Evolutionary conservation across 2,329 filamentous ascomycete genomes (phyloP), one percentile per base, ranked within the genome.

Genomic region (Tolypocladium guangdongense): DNA sequence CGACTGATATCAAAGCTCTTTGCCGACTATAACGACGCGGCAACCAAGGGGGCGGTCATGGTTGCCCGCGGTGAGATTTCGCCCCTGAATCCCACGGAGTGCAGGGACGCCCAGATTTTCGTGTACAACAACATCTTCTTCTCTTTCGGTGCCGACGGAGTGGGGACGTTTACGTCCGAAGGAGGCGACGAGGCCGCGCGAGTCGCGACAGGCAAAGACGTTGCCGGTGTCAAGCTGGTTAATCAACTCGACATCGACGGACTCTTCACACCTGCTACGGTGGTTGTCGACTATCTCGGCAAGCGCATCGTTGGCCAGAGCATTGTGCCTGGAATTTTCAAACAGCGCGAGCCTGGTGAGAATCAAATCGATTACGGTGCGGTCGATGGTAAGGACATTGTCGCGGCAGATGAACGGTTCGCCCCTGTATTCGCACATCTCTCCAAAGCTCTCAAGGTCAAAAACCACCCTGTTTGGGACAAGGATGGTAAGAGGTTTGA

Each of bases 41-140:
- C 95, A 53, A 88, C 90, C 41, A 84, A 90, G 57, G 93, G 93
- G 57, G 92, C 93, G 35, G 88, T 96, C 47, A 77, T 97, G 60
- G 92, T 99, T 52, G 92, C 91, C 27, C 82, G 89, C 54, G 93
- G 93, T 52, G 93, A 99, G 69, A 87, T 99, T 58, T 85, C 90
- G 22, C 90, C 93, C 7, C 74, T 99, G 52, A 99, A 99, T 73
- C 95, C 93, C 7, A 97, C 92, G 0, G 93, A 99, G 72, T 84
- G 80, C 58, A 83, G 80, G 60, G 92, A 99, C 68, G 93, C 93
- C 4, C 93, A 99, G 69, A 99, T 99, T 59, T 99, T 96, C 64
- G 92, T 99, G 27, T 96, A 97, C 77, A 97, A 97, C 78, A 99
- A 99, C 72, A 90, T 99, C 60, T 99, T 99, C 76, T 99, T 96